phyloP scores from a whole-genome alignment of 441 rosid species.

The Populus hybrid region DNA sequence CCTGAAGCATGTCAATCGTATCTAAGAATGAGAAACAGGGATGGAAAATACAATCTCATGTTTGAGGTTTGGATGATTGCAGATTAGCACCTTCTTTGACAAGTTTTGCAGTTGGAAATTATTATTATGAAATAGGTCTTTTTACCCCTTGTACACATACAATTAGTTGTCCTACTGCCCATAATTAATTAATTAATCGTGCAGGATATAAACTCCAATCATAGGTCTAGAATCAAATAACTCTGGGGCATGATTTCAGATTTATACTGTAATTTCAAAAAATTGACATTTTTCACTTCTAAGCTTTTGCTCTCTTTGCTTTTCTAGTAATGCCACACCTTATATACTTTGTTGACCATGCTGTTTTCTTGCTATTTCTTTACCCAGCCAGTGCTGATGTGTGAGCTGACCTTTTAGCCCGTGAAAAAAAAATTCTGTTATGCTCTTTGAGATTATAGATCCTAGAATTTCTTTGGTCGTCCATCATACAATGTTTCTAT shows the following conservation, averaged over 20 bases:
- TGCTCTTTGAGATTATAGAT: neutral
- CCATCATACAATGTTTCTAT: neutral
- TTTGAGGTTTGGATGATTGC: constrained; percentile 65
- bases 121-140: neutral
- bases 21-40: constrained; percentile 97
- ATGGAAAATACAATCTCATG: constrained; percentile 97
- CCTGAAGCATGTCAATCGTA: constrained; percentile 99
- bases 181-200: neutral
- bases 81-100: constrained; percentile 14
- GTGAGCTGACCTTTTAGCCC: neutral
- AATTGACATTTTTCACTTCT: neutral
- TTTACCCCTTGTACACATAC: neutral
- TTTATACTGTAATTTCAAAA: neutral
- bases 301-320: neutral
- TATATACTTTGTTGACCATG: neutral
- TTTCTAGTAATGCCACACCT: neutral
- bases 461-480: neutral
- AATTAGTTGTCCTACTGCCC: neutral
- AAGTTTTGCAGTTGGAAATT: neutral
- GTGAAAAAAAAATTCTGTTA: neutral
- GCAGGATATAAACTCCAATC: neutral
- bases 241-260: neutral
- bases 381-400: neutral
- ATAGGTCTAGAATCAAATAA: neutral
- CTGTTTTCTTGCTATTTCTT: neutral